phyloP scores from a whole-genome alignment of 495 filamentous ascomycete species.

The Cercophora samala region DNA sequence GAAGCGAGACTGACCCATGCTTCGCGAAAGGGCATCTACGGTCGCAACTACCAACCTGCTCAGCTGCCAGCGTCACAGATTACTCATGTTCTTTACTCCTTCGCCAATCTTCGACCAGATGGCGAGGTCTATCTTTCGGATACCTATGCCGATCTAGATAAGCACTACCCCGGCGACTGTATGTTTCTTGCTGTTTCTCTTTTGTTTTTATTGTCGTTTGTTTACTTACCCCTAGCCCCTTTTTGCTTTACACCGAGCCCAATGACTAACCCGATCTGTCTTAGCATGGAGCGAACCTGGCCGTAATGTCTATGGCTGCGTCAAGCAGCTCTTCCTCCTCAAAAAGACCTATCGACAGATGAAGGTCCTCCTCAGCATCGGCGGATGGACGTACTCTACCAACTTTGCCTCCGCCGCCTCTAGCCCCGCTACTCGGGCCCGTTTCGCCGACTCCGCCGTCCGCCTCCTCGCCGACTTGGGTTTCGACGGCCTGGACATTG shows the following conservation, averaged over 20 bases:
- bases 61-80: conserved; percentile 76
- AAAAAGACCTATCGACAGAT: conserved; percentile 81
- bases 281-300: conserved; percentile 47
- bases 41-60: conserved; percentile 72
- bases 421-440: conserved; percentile 50
- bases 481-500: conserved; percentile 48
- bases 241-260: not conserved
- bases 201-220: not conserved
- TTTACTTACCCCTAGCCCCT: not conserved
- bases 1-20: not conserved
- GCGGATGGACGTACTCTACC: conserved; percentile 82
- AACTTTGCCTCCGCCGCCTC: conserved; percentile 71
- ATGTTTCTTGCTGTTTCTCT: conserved; percentile 17
- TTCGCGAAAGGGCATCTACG: conserved; percentile 70
- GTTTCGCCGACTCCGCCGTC: conserved; percentile 65
- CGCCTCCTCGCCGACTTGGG: conserved; percentile 60
- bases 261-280: not conserved
- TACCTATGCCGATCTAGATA: conserved; percentile 62
- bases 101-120: conserved; percentile 76
- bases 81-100: conserved; percentile 86
- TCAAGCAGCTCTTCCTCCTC: conserved; percentile 82
- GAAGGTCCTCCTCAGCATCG: conserved; percentile 85
- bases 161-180: conserved; percentile 62
- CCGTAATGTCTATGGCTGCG: conserved; percentile 73
- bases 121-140: conserved; percentile 73